Percentiles rank a stretch among this genome's conserved stretches.
Evolutionary conservation across 331 rosid species (phyloP).

Genomic region (Dryas integrifolia): DNA sequence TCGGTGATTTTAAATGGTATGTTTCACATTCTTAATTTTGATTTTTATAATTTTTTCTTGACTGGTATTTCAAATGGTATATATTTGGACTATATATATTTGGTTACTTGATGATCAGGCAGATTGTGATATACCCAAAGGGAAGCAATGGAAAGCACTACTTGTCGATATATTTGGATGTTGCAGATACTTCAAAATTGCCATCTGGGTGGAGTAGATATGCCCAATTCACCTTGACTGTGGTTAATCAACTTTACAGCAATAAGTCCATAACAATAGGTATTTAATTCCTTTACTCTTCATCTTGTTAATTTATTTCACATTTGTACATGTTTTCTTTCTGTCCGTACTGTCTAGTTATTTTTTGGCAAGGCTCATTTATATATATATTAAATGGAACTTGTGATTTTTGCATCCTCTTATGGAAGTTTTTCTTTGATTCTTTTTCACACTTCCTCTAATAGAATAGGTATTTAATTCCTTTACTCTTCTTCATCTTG

Average conservation of each 20-base stretch:
- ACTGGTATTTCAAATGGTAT: no score
- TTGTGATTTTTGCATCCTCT: neutral
- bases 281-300: neutral
- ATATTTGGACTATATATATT: neutral
- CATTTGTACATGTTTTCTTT: neutral
- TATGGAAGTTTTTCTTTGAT: neutral
- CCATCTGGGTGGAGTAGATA: neutral
- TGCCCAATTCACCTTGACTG: neutral
- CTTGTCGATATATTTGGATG: neutral
- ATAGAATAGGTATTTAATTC: neutral
- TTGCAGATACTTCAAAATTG: neutral
- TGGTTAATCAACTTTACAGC: neutral
- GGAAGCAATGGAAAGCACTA: neutral
- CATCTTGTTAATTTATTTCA: neutral
- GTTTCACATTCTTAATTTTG: no score
- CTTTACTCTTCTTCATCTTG: neutral
- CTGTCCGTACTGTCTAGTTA: neutral
- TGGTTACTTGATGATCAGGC: neutral
- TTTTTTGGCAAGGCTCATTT: neutral
- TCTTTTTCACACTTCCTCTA: neutral
- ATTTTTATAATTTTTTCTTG: neutral
- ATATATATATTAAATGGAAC: neutral
- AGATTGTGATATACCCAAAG: neutral
- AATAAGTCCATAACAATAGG: neutral
- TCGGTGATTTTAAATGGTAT: constrained; percentile 14